Conservation (phyloP, 768 basidiomycete genomes). For the Kwoniella europaea region DNA sequence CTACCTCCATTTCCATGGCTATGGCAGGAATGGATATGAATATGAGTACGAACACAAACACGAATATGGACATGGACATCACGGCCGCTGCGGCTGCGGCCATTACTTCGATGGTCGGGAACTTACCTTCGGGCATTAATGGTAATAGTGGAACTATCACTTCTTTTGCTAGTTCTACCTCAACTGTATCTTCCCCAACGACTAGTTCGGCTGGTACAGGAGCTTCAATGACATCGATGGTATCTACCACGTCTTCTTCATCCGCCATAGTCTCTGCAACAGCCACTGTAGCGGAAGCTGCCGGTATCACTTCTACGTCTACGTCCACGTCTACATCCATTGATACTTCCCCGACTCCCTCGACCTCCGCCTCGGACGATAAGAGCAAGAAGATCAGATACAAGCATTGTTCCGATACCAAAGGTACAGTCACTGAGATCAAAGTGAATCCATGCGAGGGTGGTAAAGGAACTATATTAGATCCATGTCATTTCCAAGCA, state of each 20-base stretch:
- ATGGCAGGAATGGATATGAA: neutral
- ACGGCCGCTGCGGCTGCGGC: constrained; percentile 12
- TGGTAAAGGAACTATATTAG: constrained; percentile 27
- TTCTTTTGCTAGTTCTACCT: neutral
- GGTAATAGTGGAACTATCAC: neutral
- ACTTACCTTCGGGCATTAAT: neutral
- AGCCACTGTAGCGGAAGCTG: no score
- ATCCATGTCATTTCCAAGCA: constrained; percentile 32
- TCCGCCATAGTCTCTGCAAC: no score
- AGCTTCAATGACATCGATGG: no score
- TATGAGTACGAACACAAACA: neutral
- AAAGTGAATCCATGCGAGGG: constrained; percentile 24
- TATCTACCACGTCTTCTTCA: no score
- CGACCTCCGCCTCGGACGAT: neutral
- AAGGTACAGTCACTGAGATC: constrained; percentile 26
- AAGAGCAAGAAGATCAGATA: constrained; percentile 23
- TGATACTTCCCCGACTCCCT: neutral
- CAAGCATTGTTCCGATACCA: constrained; percentile 25
- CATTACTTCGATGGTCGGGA: constrained; percentile 6
- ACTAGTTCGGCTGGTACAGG: no score
- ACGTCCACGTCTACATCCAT: neutral
- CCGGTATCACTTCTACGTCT: no score
- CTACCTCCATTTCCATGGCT: neutral
- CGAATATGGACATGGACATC: neutral
- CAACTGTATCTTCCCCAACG: neutral